Conservation (phyloP, 2,329 filamentous ascomycete genomes). For the Alternaria solani region DNA sequence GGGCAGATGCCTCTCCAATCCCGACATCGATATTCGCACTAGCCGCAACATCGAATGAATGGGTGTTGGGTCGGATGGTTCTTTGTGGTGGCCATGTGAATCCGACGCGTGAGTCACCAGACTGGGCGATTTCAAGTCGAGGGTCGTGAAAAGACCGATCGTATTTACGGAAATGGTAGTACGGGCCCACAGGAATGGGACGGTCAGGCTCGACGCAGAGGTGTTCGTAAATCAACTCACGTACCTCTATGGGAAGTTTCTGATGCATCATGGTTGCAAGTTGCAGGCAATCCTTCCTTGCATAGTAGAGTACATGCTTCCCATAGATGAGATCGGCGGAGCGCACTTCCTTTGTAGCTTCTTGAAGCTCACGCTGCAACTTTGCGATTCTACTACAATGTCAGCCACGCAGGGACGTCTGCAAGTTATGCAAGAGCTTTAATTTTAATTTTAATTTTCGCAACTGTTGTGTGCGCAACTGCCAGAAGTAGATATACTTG, state of each 20-base stretch:
- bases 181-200: slow-evolving; percentile 31
- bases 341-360: not conserved
- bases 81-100: not conserved
- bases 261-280: slow-evolving; percentile 27
- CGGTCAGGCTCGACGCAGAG: slow-evolving; percentile 32
- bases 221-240: slow-evolving; percentile 31
- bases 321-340: not conserved
- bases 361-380: slow-evolving; percentile 10
- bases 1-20: not conserved
- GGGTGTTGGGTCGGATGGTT: not conserved
- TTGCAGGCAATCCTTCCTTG: slow-evolving; percentile 23
- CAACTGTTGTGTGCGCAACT: not conserved
- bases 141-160: not conserved
- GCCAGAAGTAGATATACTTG: not conserved
- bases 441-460: not conserved
- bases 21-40: not conserved
- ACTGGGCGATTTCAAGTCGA: not conserved
- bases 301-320: slow-evolving; percentile 11
- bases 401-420: not conserved
- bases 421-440: not conserved
- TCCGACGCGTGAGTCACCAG: not conserved
- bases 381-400: not conserved
- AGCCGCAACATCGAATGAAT: not conserved
- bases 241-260: slow-evolving; percentile 31
- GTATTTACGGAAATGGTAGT: slow-evolving; percentile 34